Conservation (phyloP, 208 protist genomes). For the Vickermania ingenoplastis region DNA sequence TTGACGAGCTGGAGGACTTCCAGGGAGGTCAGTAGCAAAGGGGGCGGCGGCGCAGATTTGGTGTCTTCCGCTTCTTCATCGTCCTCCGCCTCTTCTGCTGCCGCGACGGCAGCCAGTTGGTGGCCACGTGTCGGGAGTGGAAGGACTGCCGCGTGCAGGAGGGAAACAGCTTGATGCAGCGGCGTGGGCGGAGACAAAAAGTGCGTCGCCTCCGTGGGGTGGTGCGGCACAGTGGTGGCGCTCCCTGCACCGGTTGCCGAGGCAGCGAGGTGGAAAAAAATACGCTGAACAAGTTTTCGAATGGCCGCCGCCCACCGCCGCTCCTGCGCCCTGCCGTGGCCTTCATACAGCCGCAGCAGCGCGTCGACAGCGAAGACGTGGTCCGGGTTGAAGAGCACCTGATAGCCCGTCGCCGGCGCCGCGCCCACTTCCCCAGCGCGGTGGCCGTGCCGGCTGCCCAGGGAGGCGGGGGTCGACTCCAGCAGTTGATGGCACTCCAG, state of each 20-base stretch:
- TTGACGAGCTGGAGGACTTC: constrained; percentile 60
- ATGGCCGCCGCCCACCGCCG: constrained; percentile 8
- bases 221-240: too few relatives aligned
- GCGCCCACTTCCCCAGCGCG: constrained; percentile 4
- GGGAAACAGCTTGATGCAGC: background rate
- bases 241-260: background rate
- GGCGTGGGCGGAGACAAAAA: background rate
- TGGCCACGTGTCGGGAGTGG: background rate
- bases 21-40: constrained; percentile 17
- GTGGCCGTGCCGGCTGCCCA: too few relatives aligned
- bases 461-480: background rate
- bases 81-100: background rate
- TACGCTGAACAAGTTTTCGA: background rate
- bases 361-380: constrained; percentile 32
- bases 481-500: background rate
- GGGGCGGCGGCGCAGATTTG: background rate
- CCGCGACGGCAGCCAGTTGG: background rate
- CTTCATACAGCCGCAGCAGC: constrained; percentile 28
- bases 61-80: background rate
- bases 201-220: too few relatives aligned
- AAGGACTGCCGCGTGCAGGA: background rate
- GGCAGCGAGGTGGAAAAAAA: background rate
- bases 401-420: constrained; percentile 7
- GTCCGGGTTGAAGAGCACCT: constrained; percentile 24
- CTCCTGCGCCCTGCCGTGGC: constrained; percentile 25